Percentiles rank a stretch among this genome's conserved stretches.
Evolutionary conservation across 2,329 filamentous ascomycete genomes (phyloP).

Genomic region (Fusarium temperatum): DNA sequence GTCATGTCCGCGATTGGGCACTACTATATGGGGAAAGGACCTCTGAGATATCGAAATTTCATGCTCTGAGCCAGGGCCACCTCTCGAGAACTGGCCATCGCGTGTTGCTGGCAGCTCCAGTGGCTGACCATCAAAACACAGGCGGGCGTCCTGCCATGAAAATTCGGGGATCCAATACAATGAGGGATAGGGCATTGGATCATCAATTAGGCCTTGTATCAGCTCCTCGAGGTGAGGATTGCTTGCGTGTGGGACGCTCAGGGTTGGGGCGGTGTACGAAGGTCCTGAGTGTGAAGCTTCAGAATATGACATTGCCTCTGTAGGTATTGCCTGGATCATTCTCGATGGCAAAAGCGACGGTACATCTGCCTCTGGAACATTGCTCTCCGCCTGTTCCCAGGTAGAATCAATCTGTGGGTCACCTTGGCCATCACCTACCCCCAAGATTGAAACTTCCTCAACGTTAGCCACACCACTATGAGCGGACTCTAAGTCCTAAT

Average conservation of each 20-base stretch:
- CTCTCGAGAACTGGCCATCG: neutral
- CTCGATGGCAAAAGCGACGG: accelerated
- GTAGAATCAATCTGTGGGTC: accelerated
- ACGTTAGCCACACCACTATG: neutral
- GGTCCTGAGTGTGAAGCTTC: neutral
- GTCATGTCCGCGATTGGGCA: too few relatives aligned
- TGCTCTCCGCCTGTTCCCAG: accelerated
- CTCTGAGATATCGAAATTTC: too few relatives aligned
- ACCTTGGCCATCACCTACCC: neutral
- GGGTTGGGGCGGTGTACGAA: neutral
- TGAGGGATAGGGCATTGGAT: too few relatives aligned
- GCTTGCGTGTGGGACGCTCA: neutral
- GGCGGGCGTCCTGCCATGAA: neutral
- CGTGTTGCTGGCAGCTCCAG: neutral
- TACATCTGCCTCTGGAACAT: accelerated
- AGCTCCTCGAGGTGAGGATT: neutral
- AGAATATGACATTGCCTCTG: neutral
- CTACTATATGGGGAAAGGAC: too few relatives aligned
- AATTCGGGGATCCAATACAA: neutral
- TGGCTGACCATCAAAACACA: neutral
- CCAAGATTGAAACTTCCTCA: neutral
- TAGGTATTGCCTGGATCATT: accelerated
- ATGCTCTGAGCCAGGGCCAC: neutral
- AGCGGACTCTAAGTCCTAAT: too few relatives aligned
- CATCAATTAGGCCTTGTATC: too few relatives aligned